These are phyloP conservation scores for Corylus americana DNA, from an alignment of 306 rosid species.

Conservation along the genomic window DNA sequence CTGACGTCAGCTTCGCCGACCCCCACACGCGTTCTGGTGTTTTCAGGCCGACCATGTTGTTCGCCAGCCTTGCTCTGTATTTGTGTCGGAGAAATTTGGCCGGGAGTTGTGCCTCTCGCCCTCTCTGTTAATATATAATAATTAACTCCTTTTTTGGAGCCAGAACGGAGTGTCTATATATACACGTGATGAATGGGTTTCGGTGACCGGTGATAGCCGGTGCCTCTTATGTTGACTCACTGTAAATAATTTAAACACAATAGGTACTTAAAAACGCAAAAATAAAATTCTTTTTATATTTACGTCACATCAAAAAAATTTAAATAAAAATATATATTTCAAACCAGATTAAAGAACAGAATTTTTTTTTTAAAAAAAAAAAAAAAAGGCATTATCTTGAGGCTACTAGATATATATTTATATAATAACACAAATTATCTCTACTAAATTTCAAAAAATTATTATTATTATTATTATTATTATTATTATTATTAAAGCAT, in stretches of 20 bases:
- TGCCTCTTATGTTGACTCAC: constrained; percentile 26
- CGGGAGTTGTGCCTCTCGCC: neutral
- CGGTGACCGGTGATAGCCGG: constrained; percentile 36
- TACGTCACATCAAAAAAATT: too few species aligned
- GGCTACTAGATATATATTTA: too few species aligned
- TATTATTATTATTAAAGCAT: too few species aligned
- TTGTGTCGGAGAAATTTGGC: neutral
- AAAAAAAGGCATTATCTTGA: too few species aligned
- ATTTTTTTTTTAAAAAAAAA: too few species aligned
- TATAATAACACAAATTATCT: too few species aligned
- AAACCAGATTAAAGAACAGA: too few species aligned
- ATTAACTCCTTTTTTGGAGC: neutral
- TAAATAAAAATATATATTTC: too few species aligned
- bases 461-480: too few species aligned
- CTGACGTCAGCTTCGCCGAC: constrained; percentile 28
- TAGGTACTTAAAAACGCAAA: neutral
- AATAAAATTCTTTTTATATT: too few species aligned
- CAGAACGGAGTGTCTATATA: constrained; percentile 6
- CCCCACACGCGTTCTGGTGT: constrained; percentile 26
- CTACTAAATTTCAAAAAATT: too few species aligned
- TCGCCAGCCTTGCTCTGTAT: neutral
- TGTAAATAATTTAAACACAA: neutral
- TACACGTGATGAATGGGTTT: constrained; percentile 5
- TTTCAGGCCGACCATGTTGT: constrained; percentile 13
- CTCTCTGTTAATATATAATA: neutral